These are phyloP conservation scores for Candida tallmaniae DNA, from an alignment of 805 yeast genomes.

Conservation along the genomic window DNA sequence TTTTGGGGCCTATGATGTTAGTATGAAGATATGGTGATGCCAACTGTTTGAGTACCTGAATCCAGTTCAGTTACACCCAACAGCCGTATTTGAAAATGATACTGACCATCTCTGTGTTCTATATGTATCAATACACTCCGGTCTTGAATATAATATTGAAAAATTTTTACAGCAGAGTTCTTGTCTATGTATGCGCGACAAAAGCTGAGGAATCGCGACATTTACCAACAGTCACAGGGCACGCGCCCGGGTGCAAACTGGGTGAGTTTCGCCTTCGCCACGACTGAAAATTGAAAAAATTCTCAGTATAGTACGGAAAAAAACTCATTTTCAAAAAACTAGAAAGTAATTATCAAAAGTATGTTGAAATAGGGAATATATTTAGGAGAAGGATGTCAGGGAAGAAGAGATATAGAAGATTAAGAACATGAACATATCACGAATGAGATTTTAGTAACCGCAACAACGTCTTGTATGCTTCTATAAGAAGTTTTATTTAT, in stretches of 20 bases:
- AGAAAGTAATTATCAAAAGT: neutral
- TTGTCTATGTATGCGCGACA: neutral
- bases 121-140: constrained; percentile 69
- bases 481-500: too few species aligned
- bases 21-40: constrained; percentile 19
- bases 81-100: constrained; percentile 20
- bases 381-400: too few species aligned
- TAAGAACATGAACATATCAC: too few species aligned
- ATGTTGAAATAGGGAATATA: neutral
- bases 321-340: neutral
- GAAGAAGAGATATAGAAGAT: neutral
- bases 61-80: neutral
- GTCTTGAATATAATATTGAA: constrained; percentile 45
- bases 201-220: too few species aligned
- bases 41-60: too few species aligned
- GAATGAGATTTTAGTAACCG: too few species aligned
- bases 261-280: neutral
- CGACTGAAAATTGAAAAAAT: neutral
- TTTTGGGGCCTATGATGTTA: constrained; percentile 80
- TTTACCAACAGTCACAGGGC: neutral
- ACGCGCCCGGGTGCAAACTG: neutral
- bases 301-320: neutral
- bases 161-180: neutral
- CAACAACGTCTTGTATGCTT: too few species aligned
- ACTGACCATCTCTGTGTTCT: constrained; percentile 96